phyloP scores from a whole-genome alignment of 371 early-diverging fungal species.

The Coemansia sp. region DNA sequence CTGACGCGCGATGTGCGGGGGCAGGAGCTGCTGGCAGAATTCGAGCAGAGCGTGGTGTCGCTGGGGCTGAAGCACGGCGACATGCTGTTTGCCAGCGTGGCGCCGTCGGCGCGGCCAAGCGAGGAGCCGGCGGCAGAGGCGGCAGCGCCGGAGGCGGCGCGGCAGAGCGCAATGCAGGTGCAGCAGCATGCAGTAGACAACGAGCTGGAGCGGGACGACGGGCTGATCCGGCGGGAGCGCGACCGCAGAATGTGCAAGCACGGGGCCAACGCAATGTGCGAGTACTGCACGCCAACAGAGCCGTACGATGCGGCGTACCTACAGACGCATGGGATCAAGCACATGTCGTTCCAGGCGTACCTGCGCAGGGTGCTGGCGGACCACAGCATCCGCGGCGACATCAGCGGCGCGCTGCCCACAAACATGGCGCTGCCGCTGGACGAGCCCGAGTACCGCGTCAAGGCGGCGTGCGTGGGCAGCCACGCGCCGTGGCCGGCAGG shows the following conservation, averaged over 20 bases:
- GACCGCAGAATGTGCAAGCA: constrained; percentile 92
- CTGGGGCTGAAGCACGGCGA: constrained; percentile 67
- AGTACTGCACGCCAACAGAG: constrained; percentile 96
- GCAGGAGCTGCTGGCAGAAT: constrained; percentile 37
- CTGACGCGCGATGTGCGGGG: constrained; percentile 26
- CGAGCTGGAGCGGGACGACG: constrained; percentile 76
- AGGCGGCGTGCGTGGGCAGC: constrained; percentile 74
- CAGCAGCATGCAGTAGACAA: constrained; percentile 80
- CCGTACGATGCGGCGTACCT: constrained; percentile 89
- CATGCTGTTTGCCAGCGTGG: constrained; percentile 67
- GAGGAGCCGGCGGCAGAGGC: constrained; percentile 19
- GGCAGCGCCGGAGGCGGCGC: constrained; percentile 12
- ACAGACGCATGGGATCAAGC: constrained; percentile 91
- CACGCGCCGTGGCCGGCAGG: constrained; percentile 93
- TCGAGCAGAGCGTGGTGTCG: constrained; percentile 24
- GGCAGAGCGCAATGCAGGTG: constrained; percentile 38
- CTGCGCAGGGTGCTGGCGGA: constrained; percentile 73
- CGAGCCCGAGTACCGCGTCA: constrained; percentile 76
- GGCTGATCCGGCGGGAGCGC: constrained; percentile 77
- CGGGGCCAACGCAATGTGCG: constrained; percentile 92
- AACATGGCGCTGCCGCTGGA: constrained; percentile 79
- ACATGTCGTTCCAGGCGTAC: constrained; percentile 95
- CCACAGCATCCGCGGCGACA: constrained; percentile 56
- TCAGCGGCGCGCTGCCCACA: constrained; percentile 41
- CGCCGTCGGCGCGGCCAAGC: constrained; percentile 52